Evolutionary conservation across 257 asterid species (phyloP), one percentile per base, ranked within the genome.

Genomic region (Lycium barbarum): DNA sequence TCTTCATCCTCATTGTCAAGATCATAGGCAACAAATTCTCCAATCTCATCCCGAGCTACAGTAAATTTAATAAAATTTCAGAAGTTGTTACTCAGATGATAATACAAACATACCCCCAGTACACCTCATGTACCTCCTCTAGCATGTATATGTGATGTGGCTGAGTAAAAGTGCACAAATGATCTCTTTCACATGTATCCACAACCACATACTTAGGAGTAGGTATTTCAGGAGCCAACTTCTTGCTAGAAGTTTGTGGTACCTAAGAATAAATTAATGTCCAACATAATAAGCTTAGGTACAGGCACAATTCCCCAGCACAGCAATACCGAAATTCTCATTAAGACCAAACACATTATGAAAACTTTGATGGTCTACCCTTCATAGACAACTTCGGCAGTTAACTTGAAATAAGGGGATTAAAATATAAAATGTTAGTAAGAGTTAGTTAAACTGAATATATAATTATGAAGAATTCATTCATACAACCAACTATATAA

Each of bases 1-100:
- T 96, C 99, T 83, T 96, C 99, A 54, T 96, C 99, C 96, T 96
- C 99, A 84, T 96, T 94, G 87, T 96, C 99, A 54, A 96, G 98
- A 89, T 96, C 99, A 78, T 96, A 96, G 91, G 94, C 99, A 33
- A 96, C 89, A 90, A 96, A 96, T 83, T 96, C 99, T 88, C 99
- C 99, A 79, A 96, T 90, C 89, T 96, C 99, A 87, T 98, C 95
- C 67, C 98, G 97, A 78, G n/a, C 98, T 96, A 92, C 63, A 91
- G 88, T 85, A 55, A 70, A 86, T 67, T 71, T 71, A 84, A 63
- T 67, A 51, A 85, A 81, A 67, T 80, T 71, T 68, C 86, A 84
- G 82, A 33, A 58, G 7, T 55, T 68, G 12, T 49, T 70, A 38
- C 66, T 45, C 73, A 81, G 81, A 55, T 54, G 57, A 20, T 22